Conservation (phyloP, 352 stramenopile genomes). For the Phytophthora multivora region DNA sequence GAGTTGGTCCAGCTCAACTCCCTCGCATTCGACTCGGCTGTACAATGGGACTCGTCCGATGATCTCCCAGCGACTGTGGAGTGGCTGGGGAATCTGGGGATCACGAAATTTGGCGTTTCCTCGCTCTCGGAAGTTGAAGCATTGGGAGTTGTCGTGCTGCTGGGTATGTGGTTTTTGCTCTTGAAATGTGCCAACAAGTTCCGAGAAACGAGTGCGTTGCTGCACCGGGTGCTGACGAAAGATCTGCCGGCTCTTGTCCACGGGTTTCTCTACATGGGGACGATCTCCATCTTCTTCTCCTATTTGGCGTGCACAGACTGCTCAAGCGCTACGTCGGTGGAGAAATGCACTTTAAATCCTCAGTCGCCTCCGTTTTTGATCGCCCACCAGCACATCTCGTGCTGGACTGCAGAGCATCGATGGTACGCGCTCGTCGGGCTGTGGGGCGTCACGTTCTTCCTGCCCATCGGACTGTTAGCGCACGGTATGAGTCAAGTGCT, state of each 20-base stretch:
- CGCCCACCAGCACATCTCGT: constrained; percentile 44
- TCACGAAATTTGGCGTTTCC: constrained; percentile 24
- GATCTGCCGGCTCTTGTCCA: constrained; percentile 55
- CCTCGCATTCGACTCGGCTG: constrained; percentile 56
- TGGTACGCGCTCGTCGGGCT: constrained; percentile 58
- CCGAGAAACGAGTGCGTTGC: constrained; percentile 51
- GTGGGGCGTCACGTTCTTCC: constrained; percentile 63
- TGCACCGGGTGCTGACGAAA: constrained; percentile 63
- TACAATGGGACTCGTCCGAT: constrained; percentile 54
- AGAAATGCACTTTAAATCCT: constrained; percentile 1
- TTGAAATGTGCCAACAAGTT: constrained; percentile 79
- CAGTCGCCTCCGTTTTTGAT: constrained; percentile 41
- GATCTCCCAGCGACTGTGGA: constrained; percentile 49
- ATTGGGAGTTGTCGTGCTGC: constrained; percentile 36
- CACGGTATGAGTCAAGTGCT: constrained; percentile 72
- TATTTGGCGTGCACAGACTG: constrained; percentile 58
- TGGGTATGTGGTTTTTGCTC: constrained; percentile 53
- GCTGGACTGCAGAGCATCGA: constrained; percentile 48
- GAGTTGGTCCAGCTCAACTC: constrained; percentile 71
- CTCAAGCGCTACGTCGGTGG: constrained; percentile 4
- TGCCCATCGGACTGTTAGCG: constrained; percentile 58
- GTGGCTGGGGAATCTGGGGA: constrained; percentile 38
- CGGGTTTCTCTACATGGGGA: constrained; percentile 64
- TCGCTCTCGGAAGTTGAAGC: constrained; percentile 12
- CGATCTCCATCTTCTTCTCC: constrained; percentile 66